phyloP scores from a whole-genome alignment of 768 basidiomycete genomes.

The Boletales sp. region DNA sequence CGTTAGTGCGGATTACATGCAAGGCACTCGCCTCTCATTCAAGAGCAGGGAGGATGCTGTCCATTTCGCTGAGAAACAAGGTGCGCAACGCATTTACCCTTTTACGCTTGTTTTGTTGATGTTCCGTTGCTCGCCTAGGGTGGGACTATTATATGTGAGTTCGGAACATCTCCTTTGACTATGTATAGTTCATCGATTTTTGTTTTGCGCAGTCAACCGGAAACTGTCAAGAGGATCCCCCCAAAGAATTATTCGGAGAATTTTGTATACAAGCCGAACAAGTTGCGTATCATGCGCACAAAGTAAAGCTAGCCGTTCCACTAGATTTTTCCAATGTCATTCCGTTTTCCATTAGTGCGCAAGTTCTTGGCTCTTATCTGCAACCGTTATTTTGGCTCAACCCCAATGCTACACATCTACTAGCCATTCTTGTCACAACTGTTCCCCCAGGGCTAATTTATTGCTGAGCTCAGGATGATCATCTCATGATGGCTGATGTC shows the following conservation, averaged over 20 bases:
- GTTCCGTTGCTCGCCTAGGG: constrained; percentile 40
- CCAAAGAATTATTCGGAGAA: constrained; percentile 92
- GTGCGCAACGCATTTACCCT: constrained; percentile 34
- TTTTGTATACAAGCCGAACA: constrained; percentile 77
- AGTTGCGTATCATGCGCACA: constrained; percentile 80
- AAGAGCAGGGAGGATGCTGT: constrained; percentile 85
- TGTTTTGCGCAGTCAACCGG: constrained; percentile 45
- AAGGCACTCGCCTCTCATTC: constrained; percentile 83
- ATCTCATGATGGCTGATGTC: too few species aligned
- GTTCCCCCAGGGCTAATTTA: too few species aligned
- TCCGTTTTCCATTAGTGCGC: too few species aligned
- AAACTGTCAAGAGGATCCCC: constrained; percentile 63
- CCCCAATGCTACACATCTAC: too few species aligned
- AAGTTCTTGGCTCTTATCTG: too few species aligned
- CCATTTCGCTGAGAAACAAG: constrained; percentile 97
- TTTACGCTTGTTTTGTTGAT: neutral
- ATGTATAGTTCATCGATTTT: constrained; percentile 1
- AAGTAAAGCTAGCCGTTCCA: constrained; percentile 58
- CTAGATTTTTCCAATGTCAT: constrained; percentile 7
- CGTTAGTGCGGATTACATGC: constrained; percentile 89
- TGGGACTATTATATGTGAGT: constrained; percentile 92
- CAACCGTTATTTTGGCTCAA: too few species aligned
- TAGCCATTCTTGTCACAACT: too few species aligned
- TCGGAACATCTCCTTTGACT: constrained; percentile 7
- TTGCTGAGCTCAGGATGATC: too few species aligned